Evolutionary conservation across 164 flowering plant genomes (phyloP).

Genomic region (Buxus sempervirens): DNA sequence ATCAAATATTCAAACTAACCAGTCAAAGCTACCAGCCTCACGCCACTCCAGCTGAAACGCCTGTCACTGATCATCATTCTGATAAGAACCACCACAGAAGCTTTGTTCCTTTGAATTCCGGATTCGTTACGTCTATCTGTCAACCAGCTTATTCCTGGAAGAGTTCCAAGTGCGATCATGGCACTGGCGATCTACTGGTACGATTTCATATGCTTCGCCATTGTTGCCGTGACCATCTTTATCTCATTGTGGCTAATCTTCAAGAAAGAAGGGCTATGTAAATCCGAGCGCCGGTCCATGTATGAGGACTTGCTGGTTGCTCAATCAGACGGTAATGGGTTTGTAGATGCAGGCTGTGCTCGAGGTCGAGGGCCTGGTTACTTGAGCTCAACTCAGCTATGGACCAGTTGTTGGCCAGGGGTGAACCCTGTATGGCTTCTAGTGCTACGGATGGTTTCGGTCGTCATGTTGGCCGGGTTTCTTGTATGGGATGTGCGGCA

Average conservation of each 20-base stretch:
- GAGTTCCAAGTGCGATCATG: conserved; percentile 22
- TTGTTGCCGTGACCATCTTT: conserved; percentile 34
- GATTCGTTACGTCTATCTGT: too few species aligned
- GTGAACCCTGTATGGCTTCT: conserved; percentile 59
- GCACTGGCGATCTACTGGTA: conserved; percentile 52
- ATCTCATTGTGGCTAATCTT: conserved; percentile 40
- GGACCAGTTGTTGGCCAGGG: conserved; percentile 67
- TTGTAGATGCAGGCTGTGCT: conserved; percentile 1
- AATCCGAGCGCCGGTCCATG: conserved; percentile 14
- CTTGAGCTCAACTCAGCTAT: conserved; percentile 37
- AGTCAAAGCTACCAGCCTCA: too few species aligned
- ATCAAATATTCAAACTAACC: too few species aligned
- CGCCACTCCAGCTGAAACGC: too few species aligned
- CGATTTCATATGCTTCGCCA: conserved; percentile 54
- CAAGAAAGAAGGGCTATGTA: conserved; percentile 26
- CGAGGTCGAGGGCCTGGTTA: conserved; percentile 23
- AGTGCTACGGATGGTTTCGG: conserved; percentile 32
- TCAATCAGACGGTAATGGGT: conserved; percentile 18
- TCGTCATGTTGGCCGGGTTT: conserved; percentile 29
- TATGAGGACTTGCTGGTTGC: conserved; percentile 38
- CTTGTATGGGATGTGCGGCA: conserved; percentile 43
- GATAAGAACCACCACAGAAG: too few species aligned
- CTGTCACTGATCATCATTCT: too few species aligned
- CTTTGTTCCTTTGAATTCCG: too few species aligned
- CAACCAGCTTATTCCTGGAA: too few species aligned